phyloP scores from a whole-genome alignment of 1,284 basidiomycete species.

The Heterobasidion irregulare region DNA sequence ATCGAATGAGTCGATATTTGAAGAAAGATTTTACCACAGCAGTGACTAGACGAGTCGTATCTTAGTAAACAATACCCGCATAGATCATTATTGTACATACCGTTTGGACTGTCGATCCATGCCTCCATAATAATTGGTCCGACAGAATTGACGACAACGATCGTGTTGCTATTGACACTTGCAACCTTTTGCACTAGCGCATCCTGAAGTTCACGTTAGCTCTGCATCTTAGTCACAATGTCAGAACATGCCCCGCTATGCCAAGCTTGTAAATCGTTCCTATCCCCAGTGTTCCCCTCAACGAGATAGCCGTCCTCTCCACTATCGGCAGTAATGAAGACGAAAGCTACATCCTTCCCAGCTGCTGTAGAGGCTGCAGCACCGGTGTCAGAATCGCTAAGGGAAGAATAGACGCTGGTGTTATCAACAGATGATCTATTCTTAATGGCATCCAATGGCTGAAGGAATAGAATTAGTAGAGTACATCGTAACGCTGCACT shows the following conservation, averaged over 20 bases:
- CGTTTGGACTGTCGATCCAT: constrained; percentile 57
- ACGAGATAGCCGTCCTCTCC: constrained; percentile 46
- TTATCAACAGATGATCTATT: constrained; percentile 29
- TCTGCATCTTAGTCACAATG: neutral
- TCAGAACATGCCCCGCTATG: constrained; percentile 33
- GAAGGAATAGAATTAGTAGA: neutral
- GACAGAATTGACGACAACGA: constrained; percentile 70
- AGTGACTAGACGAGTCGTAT: constrained; percentile 27
- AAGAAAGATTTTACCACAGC: constrained; percentile 29
- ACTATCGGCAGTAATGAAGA: constrained; percentile 52
- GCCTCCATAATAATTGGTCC: constrained; percentile 59
- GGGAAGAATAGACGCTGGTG: constrained; percentile 36
- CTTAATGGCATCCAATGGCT: constrained; percentile 42
- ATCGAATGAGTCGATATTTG: neutral
- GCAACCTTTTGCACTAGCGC: constrained; percentile 45
- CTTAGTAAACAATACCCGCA: constrained; percentile 7
- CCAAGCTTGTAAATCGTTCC: constrained; percentile 71
- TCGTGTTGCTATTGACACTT: constrained; percentile 52
- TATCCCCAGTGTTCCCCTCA: constrained; percentile 58
- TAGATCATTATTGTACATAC: constrained; percentile 7
- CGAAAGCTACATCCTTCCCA: constrained; percentile 49
- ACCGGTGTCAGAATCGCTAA: constrained; percentile 49
- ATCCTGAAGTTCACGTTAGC: constrained; percentile 28
- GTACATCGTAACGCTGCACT: neutral
- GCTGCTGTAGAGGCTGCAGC: constrained; percentile 36